These are phyloP conservation scores for Podila minutissima DNA, from an alignment of 192 early-diverging fungal species.

Conservation along the genomic window DNA sequence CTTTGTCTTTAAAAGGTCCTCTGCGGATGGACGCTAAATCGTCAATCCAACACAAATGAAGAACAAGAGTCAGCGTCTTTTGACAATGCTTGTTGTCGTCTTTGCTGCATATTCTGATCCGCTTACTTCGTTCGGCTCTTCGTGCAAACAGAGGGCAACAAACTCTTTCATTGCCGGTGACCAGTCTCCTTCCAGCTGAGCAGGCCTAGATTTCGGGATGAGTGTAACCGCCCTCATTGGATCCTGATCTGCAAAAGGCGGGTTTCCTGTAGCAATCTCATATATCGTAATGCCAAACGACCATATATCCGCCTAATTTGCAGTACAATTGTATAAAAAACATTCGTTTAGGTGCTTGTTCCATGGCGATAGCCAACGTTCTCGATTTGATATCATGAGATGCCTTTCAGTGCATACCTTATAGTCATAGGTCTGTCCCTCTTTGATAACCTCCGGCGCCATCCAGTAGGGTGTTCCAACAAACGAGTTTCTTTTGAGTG, in stretches of 20 bases:
- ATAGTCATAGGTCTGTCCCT: slow-evolving; percentile 88
- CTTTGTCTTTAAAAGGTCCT: slow-evolving; percentile 85
- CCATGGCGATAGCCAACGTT: not conserved
- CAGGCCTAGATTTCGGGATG: slow-evolving; percentile 85
- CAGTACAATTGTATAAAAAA: not conserved
- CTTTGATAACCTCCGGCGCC: slow-evolving; percentile 86
- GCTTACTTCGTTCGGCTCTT: slow-evolving; percentile 82
- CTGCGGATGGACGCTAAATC: slow-evolving; percentile 81
- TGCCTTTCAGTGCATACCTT: slow-evolving; percentile 66
- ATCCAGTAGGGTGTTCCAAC: slow-evolving; percentile 96
- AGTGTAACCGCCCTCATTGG: slow-evolving; percentile 89
- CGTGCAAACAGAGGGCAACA: slow-evolving; percentile 84
- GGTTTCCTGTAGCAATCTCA: slow-evolving; percentile 95
- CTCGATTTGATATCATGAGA: not conserved
- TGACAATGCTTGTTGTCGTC: not conserved
- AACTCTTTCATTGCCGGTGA: slow-evolving; percentile 88
- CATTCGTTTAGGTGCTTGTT: not conserved
- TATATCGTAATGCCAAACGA: slow-evolving; percentile 98
- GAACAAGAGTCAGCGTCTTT: not conserved
- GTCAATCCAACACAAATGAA: not conserved
- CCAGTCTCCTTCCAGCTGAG: slow-evolving; percentile 83
- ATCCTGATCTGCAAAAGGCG: slow-evolving; percentile 92
- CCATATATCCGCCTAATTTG: slow-evolving; percentile 94
- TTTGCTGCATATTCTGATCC: not conserved
- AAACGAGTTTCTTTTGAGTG: slow-evolving; percentile 88